Base-by-base conservation (phyloP, 768 basidiomycete species). In the Amanita pallidorosea region DNA sequence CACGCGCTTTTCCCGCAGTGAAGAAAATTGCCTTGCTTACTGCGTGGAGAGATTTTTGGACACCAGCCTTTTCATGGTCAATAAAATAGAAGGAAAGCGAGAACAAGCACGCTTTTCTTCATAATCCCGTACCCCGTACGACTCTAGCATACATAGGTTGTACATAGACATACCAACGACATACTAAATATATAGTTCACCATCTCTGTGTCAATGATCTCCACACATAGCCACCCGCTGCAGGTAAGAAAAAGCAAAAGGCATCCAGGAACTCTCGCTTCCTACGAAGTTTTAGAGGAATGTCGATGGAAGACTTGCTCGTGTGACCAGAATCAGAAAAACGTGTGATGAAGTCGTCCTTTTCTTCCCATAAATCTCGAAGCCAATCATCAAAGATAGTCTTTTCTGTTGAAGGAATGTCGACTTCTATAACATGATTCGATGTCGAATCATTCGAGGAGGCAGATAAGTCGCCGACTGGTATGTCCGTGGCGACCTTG, bases 21-120 rank as follows among this genome's bases (percentile, higher is more conserved):
- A 97, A 68, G 81, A 85, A 59, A 73, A 70, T 50, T 97, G 94
- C 63, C 75, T 97, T 45, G 70, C 75, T 48, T 93, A 94, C 67
- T 96, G 94, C 61, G 91, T 95, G 45, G 88, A 89, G 52, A 75
- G 93, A 52, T 97, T 96, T 70, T 70, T 97, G 58, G 94, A 97
- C 69, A 79, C 83, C 34, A 86, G 81, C 61, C 65, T 91, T 37
- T 88, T 79, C 68, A 76, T 97, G 72, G 83, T 96, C 52, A 79
- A 80, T 55, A 75, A 78, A 52, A 73, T 83, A 29, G 75, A 80
- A 54, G 64, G 73, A 54, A 74, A 78, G 57, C 62, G 65, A 50
- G 58, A 57, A 40, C 59, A 57, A 36, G 50, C 60, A 29, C 54
- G 48, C 15, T 55, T 57, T 34, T 55, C 53, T 20, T 53, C 47